These are phyloP conservation scores for Aspergillus calidoustus DNA, from an alignment of 2,329 filamentous ascomycete genomes.

Conservation along the genomic window DNA sequence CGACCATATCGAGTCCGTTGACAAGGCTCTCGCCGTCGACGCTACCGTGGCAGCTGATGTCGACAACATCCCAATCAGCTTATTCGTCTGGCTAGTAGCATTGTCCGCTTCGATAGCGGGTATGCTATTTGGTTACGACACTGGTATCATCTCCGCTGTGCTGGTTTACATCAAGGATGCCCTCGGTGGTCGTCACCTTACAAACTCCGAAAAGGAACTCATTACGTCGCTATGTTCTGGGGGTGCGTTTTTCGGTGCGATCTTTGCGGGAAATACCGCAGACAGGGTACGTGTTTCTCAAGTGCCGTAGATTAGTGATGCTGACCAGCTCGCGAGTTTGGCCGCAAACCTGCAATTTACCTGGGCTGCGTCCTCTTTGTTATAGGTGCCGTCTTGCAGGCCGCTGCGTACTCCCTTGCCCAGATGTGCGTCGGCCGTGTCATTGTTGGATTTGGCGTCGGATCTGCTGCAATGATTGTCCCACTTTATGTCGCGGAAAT, in stretches of 20 bases:
- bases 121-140: constrained; percentile 51
- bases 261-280: constrained; percentile 42
- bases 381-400: constrained; percentile 44
- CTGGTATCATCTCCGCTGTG: constrained; percentile 52
- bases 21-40: constrained; percentile 10
- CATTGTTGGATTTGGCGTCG: constrained; percentile 56
- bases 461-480: constrained; percentile 54
- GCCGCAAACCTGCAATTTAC: constrained; percentile 49
- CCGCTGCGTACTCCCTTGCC: constrained; percentile 41
- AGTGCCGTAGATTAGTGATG: background rate
- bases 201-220: constrained; percentile 54
- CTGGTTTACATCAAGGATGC: constrained; percentile 40
- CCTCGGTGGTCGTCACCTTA: constrained; percentile 46
- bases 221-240: constrained; percentile 58
- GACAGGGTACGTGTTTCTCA: constrained; percentile 38
- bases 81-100: constrained; percentile 45
- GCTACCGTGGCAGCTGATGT: constrained; percentile 24
- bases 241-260: constrained; percentile 52
- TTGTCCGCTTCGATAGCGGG: constrained; percentile 41
- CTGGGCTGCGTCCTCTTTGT: constrained; percentile 48
- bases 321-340: constrained; percentile 29
- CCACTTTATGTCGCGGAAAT: constrained; percentile 56
- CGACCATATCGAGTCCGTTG: constrained; percentile 19
- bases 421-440: constrained; percentile 54
- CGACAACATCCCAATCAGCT: constrained; percentile 45